Percentiles rank a stretch among this genome's conserved stretches.
These are phyloP conservation scores for Tetrahymena thermophila DNA, from an alignment of 73 alveolate genomes.

Conservation along the genomic window DNA sequence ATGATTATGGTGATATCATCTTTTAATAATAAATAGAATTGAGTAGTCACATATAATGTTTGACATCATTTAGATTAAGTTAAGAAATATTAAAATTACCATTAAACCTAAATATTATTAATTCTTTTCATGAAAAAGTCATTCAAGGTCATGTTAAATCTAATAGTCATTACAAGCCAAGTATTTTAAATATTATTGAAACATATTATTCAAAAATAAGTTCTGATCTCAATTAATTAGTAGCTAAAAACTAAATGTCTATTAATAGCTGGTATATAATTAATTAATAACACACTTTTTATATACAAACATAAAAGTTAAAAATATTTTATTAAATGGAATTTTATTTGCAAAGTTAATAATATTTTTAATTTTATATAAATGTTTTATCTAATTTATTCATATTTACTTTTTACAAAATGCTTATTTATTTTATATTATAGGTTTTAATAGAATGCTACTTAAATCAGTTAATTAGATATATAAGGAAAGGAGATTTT, in stretches of 20 bases:
- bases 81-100: neutral
- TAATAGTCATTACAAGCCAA: neutral
- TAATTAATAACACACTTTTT: too few relatives aligned
- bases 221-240: neutral
- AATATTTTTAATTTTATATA: too few relatives aligned
- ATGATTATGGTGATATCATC: neutral
- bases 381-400: too few relatives aligned
- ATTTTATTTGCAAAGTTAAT: too few relatives aligned
- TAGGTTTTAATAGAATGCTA: neutral
- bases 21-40: too few relatives aligned
- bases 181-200: neutral
- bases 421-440: too few relatives aligned
- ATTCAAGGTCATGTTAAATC: neutral
- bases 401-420: too few relatives aligned
- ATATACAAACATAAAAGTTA: too few relatives aligned
- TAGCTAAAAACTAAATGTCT: neutral
- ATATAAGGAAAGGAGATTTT: neutral
- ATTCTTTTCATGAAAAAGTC: neutral
- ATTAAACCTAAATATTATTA: too few relatives aligned
- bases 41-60: neutral
- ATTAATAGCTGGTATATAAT: neutral
- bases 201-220: too few relatives aligned
- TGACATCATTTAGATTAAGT: neutral
- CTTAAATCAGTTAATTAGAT: neutral
- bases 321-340: too few relatives aligned